phyloP scores from a whole-genome alignment of 2,329 filamentous ascomycete genomes.

The Neofusicoccum kwambonambiense region DNA sequence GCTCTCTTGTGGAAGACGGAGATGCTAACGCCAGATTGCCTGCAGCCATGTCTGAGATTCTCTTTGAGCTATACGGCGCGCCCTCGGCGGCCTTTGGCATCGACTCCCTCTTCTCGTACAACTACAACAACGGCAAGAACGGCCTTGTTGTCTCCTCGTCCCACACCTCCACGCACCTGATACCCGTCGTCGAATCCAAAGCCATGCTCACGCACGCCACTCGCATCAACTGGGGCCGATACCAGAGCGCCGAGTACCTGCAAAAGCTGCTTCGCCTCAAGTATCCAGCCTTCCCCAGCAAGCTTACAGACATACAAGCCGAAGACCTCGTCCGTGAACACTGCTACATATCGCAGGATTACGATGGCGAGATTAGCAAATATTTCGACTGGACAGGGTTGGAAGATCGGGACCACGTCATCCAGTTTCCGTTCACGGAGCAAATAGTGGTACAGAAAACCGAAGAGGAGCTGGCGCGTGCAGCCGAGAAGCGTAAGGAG shows the following conservation, averaged over 20 bases:
- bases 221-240: constrained; percentile 91
- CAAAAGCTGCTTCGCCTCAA: constrained; percentile 86
- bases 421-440: constrained; percentile 93
- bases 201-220: constrained; percentile 82
- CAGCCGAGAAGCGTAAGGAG: constrained; percentile 93
- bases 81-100: constrained; percentile 91
- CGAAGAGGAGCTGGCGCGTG: constrained; percentile 84
- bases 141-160: constrained; percentile 90
- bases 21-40: constrained; percentile 27
- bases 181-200: constrained; percentile 86
- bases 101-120: constrained; percentile 94
- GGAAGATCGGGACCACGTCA: constrained; percentile 81
- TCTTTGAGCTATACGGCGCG: constrained; percentile 93
- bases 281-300: constrained; percentile 84
- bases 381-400: constrained; percentile 91
- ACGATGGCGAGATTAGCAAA: constrained; percentile 70
- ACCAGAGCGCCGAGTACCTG: constrained; percentile 85
- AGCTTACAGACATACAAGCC: constrained; percentile 81
- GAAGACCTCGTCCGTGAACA: constrained; percentile 86
- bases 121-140: constrained; percentile 82
- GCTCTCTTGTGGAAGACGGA: background rate
- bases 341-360: constrained; percentile 84
- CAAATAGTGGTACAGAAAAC: constrained; percentile 88
- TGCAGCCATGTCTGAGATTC: constrained; percentile 92
- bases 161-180: constrained; percentile 90